Evolutionary conservation across 495 filamentous ascomycete genomes (phyloP), one percentile per base, ranked within the genome.

Genomic region (Penicillium lividum): DNA sequence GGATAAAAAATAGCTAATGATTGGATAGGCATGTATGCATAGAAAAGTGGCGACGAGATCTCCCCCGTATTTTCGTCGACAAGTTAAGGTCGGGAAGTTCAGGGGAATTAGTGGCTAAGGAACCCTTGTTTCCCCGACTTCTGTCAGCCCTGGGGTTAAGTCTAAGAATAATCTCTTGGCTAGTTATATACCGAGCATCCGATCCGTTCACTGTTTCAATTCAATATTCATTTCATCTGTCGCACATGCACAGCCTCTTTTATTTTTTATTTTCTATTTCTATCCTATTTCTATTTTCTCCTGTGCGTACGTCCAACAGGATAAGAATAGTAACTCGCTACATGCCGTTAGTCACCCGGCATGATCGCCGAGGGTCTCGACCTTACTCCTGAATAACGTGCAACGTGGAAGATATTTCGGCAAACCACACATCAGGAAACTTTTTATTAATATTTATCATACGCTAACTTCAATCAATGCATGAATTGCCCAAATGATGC

Each of bases 81-180:
- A 15, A 55, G 57, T 51, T 33, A 64, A 57, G 58, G 59, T 75
- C 74, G 73, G 74, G 63, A 65, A 59, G 63, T 73, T 73, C 69
- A 77, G 74, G 74, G 38, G n/a, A 52, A 10, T 59, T 50, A 61
- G 64, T 74, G 68, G 67, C 68, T 67, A 22, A 22, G 61, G 44
- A 54, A 27, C 44, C n/a, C 36, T 36, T 30, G 40, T 18, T 43
- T 59, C 51, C 51, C 44, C 62, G 54, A 59, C 53, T 56, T 74
- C 68, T 40, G 38, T 40, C 38, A 74, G 72, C 72, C 70, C 68
- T 70, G 68, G 38, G 4, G 31, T 7, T 33, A 5, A 40, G 4
- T 40, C 38, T 40, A 36, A 52, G 50, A 40, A 52, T 52, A 40
- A 8, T 22, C 29, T 28, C 48, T 51, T 18, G 48, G 27, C n/a